phyloP scores from a whole-genome alignment of 2,329 filamentous ascomycete genomes.

The Trichoderma sp. region DNA sequence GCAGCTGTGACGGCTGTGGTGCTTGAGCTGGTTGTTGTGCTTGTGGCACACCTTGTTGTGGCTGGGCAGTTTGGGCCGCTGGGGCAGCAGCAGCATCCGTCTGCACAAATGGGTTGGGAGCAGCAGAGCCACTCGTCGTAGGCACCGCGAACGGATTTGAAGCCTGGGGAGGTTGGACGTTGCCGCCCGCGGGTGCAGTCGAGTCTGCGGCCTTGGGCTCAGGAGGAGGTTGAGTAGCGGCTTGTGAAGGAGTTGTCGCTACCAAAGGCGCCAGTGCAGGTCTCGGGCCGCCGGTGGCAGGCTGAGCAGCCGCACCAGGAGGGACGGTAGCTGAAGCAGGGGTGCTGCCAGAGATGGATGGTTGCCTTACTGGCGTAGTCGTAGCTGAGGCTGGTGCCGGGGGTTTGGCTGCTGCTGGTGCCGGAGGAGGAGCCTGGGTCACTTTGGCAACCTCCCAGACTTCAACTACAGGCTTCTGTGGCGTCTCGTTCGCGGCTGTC shows the following conservation, averaged over 20 bases:
- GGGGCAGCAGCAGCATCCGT: slow-evolving; percentile 26
- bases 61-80: slow-evolving; percentile 22
- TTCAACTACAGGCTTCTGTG: slow-evolving; percentile 77
- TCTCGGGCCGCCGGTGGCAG: slow-evolving; percentile 16
- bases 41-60: slow-evolving; percentile 16
- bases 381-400: slow-evolving; percentile 24
- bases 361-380: slow-evolving; percentile 29
- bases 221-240: background rate
- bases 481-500: slow-evolving; percentile 81
- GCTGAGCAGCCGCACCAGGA: background rate
- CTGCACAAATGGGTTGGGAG: slow-evolving; percentile 35
- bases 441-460: slow-evolving; percentile 81
- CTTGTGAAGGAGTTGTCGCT: slow-evolving; percentile 7
- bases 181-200: slow-evolving; percentile 18
- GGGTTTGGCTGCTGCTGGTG: slow-evolving; percentile 20
- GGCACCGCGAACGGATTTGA: slow-evolving; percentile 38
- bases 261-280: slow-evolving; percentile 18
- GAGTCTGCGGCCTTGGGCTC: background rate
- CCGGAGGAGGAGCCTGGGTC: slow-evolving; percentile 35
- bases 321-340: slow-evolving; percentile 6
- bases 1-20: slow-evolving; percentile 24
- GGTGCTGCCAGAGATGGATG: slow-evolving; percentile 26
- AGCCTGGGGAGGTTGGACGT: slow-evolving; percentile 29
- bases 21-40: slow-evolving; percentile 26
- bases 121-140: slow-evolving; percentile 20